Percentiles rank a stretch among this genome's conserved stretches.
These are phyloP conservation scores for Calamus simplicifolius DNA, from an alignment of 176 grass and related monocot genomes.

Conservation along the genomic window DNA sequence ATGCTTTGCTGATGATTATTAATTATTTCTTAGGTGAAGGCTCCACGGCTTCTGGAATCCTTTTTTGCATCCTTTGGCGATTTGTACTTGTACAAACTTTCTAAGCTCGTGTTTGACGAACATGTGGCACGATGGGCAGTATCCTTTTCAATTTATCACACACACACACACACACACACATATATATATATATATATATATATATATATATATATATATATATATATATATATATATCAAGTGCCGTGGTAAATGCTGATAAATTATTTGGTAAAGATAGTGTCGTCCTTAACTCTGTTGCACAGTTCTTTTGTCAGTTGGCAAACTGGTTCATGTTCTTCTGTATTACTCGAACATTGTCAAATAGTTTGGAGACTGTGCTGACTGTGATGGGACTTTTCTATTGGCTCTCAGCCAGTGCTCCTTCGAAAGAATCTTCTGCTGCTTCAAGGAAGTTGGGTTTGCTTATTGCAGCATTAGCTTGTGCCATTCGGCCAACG, in stretches of 20 bases:
- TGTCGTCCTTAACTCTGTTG: conserved; percentile 35
- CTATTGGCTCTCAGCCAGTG: conserved; percentile 62
- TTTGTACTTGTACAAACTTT: conserved; percentile 78
- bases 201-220: too few species aligned
- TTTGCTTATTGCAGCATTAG: conserved; percentile 59
- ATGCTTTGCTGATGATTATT: too few species aligned
- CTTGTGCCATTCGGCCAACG: conserved; percentile 85
- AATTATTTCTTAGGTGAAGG: conserved; percentile 39
- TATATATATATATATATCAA: too few species aligned
- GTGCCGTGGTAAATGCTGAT: neutral
- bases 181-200: too few species aligned
- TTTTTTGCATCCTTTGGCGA: conserved; percentile 73
- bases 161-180: too few species aligned
- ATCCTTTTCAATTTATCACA: conserved; percentile 37
- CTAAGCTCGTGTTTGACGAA: conserved; percentile 62
- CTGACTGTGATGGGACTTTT: conserved; percentile 71
- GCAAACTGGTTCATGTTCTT: conserved; percentile 96
- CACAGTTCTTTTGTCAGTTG: conserved; percentile 72
- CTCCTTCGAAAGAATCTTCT: conserved; percentile 29
- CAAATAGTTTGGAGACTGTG: conserved; percentile 85
- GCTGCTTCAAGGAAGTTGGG: conserved; percentile 55
- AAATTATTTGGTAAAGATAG: neutral
- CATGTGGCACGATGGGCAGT: conserved; percentile 74
- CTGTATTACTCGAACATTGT: conserved; percentile 75
- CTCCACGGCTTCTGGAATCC: conserved; percentile 71